phyloP scores from a whole-genome alignment of 108 stramenopile species.

The Craspedostauros australis region DNA sequence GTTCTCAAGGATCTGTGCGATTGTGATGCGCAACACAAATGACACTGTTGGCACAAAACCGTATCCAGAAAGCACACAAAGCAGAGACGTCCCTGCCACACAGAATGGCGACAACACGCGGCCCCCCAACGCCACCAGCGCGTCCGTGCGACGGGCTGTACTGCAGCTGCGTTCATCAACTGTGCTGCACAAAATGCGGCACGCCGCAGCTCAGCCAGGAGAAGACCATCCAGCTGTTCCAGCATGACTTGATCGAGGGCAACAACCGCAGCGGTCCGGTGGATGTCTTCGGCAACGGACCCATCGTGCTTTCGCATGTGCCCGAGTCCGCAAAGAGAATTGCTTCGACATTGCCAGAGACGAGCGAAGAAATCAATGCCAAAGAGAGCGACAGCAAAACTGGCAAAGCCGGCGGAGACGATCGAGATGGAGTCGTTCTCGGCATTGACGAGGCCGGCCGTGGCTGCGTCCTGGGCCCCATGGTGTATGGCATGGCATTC shows the following conservation, averaged over 20 bases:
- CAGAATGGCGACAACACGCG: too few species aligned
- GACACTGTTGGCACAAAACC: too few species aligned
- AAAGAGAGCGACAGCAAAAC: too few species aligned
- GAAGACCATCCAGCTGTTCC: conserved; percentile 17
- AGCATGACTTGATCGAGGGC: conserved; percentile 9
- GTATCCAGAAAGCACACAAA: too few species aligned
- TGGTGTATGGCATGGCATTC: conserved; percentile 81
- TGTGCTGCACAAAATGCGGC: conserved; percentile 7
- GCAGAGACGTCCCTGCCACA: too few species aligned
- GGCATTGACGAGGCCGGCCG: conserved; percentile 81
- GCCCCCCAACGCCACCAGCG: too few species aligned
- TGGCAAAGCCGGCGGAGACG: not conserved
- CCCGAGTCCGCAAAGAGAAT: conserved; percentile 29
- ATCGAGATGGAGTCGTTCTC: conserved; percentile 27
- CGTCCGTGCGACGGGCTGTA: too few species aligned
- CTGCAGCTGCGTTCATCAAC: conserved; percentile 6
- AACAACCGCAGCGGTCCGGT: conserved; percentile 17
- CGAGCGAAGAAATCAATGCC: too few species aligned
- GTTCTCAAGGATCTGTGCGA: too few species aligned
- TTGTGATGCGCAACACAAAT: too few species aligned
- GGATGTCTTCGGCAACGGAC: conserved; percentile 57
- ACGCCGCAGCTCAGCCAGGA: conserved; percentile 10
- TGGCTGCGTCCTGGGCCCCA: conserved; percentile 83
- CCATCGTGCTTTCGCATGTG: conserved; percentile 61
- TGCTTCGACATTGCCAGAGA: too few species aligned